These are phyloP conservation scores for Panicum miliaceum DNA, from an alignment of 176 grass and related monocot species.

Conservation along the genomic window DNA sequence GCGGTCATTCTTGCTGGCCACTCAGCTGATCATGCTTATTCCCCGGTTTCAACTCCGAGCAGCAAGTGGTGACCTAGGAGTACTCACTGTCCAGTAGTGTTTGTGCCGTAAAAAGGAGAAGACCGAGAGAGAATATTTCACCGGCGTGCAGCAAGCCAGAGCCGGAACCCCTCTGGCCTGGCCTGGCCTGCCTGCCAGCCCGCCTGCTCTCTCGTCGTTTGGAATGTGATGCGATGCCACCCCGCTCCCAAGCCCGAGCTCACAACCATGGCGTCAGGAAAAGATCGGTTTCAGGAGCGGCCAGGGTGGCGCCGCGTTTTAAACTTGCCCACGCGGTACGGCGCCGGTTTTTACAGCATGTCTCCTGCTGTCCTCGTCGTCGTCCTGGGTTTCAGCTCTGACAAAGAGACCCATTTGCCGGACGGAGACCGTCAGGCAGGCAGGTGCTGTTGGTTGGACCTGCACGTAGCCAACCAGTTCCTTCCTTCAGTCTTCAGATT, in stretches of 20 bases:
- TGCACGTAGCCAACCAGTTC: background rate
- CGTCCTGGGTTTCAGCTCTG: background rate
- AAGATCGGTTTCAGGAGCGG: background rate
- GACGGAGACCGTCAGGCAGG: background rate
- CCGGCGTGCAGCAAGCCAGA: background rate
- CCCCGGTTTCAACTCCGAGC: constrained; percentile 4
- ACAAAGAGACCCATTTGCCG: background rate
- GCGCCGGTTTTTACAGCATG: background rate
- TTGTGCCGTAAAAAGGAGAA: background rate
- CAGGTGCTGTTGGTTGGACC: background rate
- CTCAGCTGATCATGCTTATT: background rate
- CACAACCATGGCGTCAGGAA: background rate
- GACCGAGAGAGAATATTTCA: background rate
- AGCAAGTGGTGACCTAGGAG: background rate
- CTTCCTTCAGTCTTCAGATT: background rate
- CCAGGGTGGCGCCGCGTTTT: background rate
- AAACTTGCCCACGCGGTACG: background rate
- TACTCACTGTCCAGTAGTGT: background rate
- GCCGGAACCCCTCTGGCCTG: background rate
- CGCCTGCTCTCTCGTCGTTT: background rate
- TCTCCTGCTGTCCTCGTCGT: background rate
- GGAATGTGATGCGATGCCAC: constrained; percentile 10
- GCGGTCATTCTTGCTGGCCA: constrained; percentile 16
- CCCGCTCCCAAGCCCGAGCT: background rate
- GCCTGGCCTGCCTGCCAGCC: no score